Evolutionary conservation across 805 yeast species (phyloP).

Genomic region (Myxozyma geophila): DNA sequence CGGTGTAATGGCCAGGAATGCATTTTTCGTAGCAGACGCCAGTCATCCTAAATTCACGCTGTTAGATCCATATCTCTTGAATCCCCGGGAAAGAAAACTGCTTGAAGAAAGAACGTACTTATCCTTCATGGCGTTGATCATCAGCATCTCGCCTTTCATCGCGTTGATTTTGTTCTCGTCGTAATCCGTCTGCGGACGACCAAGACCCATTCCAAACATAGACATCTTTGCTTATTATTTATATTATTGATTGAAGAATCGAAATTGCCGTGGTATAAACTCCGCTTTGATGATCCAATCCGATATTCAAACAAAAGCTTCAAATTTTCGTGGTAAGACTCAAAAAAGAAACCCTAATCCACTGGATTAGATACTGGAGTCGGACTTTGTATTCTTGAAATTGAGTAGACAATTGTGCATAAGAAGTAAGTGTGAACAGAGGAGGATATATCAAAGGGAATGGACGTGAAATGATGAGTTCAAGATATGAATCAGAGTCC

Average conservation of each 20-base stretch:
- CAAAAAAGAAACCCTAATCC: constrained; percentile 1
- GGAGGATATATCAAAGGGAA: neutral
- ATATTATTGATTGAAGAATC: neutral
- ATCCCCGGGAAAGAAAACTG: neutral
- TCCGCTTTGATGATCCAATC: too few relatives aligned
- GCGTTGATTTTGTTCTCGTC: constrained; percentile 33
- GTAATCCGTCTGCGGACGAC: constrained; percentile 27
- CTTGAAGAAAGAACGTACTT: constrained; percentile 13
- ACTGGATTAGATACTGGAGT: neutral
- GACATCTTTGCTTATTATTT: constrained; percentile 29
- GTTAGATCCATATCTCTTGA: neutral
- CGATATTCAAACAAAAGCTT: neutral
- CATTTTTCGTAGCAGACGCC: constrained; percentile 58
- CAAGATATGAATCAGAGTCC: neutral
- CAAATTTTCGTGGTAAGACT: neutral
- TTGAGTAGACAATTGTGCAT: too few relatives aligned
- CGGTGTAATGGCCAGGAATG: constrained; percentile 82
- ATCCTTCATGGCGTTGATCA: constrained; percentile 33
- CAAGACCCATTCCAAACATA: constrained; percentile 38
- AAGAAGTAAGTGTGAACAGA: too few relatives aligned
- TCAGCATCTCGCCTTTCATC: constrained; percentile 34
- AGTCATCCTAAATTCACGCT: constrained; percentile 2
- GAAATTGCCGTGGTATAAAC: neutral
- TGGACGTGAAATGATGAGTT: neutral
- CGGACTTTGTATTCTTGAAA: too few relatives aligned